Conservation (phyloP, 106 monocot species). For the Hemerocallis citrina region DNA sequence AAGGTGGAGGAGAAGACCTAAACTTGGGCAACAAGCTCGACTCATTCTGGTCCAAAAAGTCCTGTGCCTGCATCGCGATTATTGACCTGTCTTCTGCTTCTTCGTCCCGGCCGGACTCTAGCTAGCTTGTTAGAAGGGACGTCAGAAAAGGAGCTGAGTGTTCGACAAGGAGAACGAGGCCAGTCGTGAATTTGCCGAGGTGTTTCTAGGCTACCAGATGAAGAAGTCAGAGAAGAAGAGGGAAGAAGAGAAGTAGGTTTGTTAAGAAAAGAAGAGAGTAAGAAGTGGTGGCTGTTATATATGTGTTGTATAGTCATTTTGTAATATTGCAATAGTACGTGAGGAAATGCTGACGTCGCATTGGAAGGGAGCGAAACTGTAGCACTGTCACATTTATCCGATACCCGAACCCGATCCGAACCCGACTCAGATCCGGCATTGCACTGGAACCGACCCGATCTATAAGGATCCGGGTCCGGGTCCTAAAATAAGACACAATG, state of each 20-base stretch:
- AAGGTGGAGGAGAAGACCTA: conserved; percentile 48
- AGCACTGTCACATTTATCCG: too few relatives aligned
- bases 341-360: not conserved
- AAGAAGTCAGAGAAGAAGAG: conserved; percentile 29
- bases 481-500: too few relatives aligned
- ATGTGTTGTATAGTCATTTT: not conserved
- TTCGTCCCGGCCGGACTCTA: conserved; percentile 11
- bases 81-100: not conserved
- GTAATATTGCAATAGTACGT: not conserved
- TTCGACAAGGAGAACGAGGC: conserved; percentile 17
- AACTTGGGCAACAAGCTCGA: conserved; percentile 43
- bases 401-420: too few relatives aligned
- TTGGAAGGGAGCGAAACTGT: not conserved
- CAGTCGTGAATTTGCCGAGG: conserved; percentile 22
- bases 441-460: too few relatives aligned
- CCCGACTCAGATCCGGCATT: too few relatives aligned
- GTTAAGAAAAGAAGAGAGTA: not conserved
- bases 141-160: conserved; percentile 42
- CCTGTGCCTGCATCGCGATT: not conserved
- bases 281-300: conserved; percentile 4
- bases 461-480: too few relatives aligned
- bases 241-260: not conserved
- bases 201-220: conserved; percentile 37
- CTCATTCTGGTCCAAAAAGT: not conserved
- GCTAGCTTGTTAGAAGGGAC: too few relatives aligned